Percentiles rank a stretch among this genome's conserved stretches.
phyloP scores from a whole-genome alignment of 495 filamentous ascomycete species.

The Podospora tetraspora region DNA sequence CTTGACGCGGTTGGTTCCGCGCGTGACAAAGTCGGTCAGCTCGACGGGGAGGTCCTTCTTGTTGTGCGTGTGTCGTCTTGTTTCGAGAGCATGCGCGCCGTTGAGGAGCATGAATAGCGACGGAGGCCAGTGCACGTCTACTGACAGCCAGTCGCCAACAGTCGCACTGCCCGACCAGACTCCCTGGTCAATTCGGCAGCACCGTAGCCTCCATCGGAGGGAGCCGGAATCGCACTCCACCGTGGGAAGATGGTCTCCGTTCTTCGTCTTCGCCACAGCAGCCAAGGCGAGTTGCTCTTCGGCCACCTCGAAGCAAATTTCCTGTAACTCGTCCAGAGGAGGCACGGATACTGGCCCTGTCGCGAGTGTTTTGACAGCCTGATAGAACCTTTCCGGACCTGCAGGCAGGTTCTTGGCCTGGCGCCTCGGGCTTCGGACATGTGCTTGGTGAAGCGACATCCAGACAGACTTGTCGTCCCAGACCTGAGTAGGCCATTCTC shows the following conservation, averaged over 20 bases:
- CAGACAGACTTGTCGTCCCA: constrained; percentile 42
- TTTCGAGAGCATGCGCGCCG: constrained; percentile 42
- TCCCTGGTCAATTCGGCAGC: constrained; percentile 21
- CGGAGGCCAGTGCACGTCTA: constrained; percentile 66
- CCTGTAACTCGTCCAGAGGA: constrained; percentile 25
- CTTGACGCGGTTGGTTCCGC: constrained; percentile 55
- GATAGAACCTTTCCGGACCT: constrained; percentile 38
- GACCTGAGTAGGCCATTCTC: constrained; percentile 35
- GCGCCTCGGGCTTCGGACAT: constrained; percentile 51
- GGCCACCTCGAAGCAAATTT: constrained; percentile 34
- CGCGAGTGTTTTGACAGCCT: constrained; percentile 42
- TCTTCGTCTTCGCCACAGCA: constrained; percentile 10
- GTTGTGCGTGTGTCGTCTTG: constrained; percentile 60
- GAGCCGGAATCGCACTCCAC: constrained; percentile 34
- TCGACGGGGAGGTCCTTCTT: constrained; percentile 73
- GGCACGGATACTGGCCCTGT: constrained; percentile 35
- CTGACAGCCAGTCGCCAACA: constrained; percentile 50
- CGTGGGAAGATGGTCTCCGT: constrained; percentile 22
- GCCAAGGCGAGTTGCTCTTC: constrained; percentile 27
- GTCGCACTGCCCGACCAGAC: constrained; percentile 25
- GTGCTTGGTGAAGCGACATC: constrained; percentile 52
- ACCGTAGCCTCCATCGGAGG: constrained; percentile 37
- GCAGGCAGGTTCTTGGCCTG: constrained; percentile 21
- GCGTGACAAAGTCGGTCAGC: constrained; percentile 50
- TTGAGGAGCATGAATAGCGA: constrained; percentile 69